phyloP scores from a whole-genome alignment of 1,284 basidiomycete genomes.

The Apiotrichum porosum region DNA sequence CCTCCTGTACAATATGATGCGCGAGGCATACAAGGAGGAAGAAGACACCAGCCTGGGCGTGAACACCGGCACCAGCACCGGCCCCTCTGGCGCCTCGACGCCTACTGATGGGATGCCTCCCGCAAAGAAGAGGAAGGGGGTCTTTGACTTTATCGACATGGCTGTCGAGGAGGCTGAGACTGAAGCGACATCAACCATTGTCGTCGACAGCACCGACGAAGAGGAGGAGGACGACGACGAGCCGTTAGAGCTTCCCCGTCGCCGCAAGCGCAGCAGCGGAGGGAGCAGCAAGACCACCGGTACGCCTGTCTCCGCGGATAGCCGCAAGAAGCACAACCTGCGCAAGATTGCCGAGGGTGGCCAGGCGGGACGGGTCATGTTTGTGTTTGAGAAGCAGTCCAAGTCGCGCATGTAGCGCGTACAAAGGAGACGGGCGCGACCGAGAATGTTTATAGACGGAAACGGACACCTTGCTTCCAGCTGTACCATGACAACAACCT shows the following conservation, averaged over 20 bases:
- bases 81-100: not conserved
- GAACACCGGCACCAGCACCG: not conserved
- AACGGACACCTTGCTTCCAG: too few species aligned
- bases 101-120: not conserved
- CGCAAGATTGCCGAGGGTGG: constrained; percentile 23
- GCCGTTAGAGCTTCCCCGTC: too few species aligned
- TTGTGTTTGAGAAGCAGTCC: constrained; percentile 45
- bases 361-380: constrained; percentile 40
- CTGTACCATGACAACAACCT: too few species aligned
- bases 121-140: constrained; percentile 10
- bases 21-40: constrained; percentile 19
- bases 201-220: not conserved
- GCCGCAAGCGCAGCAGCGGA: not conserved
- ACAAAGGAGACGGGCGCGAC: too few species aligned
- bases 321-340: constrained; percentile 33
- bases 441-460: too few species aligned
- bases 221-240: not conserved
- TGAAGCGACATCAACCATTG: not conserved
- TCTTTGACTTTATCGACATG: not conserved
- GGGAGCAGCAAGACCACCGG: not conserved
- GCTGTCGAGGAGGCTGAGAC: not conserved
- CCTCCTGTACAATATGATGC: constrained; percentile 32
- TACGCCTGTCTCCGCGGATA: not conserved
- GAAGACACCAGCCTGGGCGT: not conserved
- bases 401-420: constrained; percentile 24